Conservation (phyloP, 2,329 filamentous ascomycete species). For the Aspergillus persii region DNA sequence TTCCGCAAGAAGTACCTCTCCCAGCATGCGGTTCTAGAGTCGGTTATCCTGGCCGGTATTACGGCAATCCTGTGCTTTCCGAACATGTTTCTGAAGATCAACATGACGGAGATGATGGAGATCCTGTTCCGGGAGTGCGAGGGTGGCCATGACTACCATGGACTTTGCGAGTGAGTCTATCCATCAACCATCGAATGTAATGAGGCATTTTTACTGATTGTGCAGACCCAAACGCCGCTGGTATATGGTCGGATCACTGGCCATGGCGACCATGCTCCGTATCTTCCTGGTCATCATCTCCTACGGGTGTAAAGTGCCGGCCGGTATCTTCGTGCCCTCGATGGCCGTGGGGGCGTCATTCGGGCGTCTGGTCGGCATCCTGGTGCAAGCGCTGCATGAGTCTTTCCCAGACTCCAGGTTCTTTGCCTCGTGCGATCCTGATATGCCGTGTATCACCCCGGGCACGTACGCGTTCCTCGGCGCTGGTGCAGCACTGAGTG, state of each 20-base stretch:
- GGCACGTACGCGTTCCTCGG: constrained; percentile 96
- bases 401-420: constrained; percentile 77
- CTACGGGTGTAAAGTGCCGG: constrained; percentile 96
- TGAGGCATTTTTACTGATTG: constrained; percentile 4
- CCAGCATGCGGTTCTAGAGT: constrained; percentile 81
- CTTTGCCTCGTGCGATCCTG: constrained; percentile 84
- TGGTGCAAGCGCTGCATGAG: constrained; percentile 87
- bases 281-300: constrained; percentile 88
- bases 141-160: constrained; percentile 81
- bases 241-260: constrained; percentile 74
- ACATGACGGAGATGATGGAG: constrained; percentile 99
- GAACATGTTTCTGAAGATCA: constrained; percentile 90
- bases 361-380: constrained; percentile 87
- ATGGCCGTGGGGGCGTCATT: constrained; percentile 97
- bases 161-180: constrained; percentile 70
- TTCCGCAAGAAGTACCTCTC: constrained; percentile 91
- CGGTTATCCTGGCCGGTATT: constrained; percentile 73
- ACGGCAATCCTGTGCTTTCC: constrained; percentile 96
- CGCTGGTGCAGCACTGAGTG: constrained; percentile 84
- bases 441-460: constrained; percentile 93
- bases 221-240: constrained; percentile 63
- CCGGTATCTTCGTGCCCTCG: constrained; percentile 95
- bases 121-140: constrained; percentile 94
- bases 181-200: not conserved
- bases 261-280: constrained; percentile 76